Evolutionary conservation across 1,139 yeast species (phyloP).

Genomic region (Diutina sp.): DNA sequence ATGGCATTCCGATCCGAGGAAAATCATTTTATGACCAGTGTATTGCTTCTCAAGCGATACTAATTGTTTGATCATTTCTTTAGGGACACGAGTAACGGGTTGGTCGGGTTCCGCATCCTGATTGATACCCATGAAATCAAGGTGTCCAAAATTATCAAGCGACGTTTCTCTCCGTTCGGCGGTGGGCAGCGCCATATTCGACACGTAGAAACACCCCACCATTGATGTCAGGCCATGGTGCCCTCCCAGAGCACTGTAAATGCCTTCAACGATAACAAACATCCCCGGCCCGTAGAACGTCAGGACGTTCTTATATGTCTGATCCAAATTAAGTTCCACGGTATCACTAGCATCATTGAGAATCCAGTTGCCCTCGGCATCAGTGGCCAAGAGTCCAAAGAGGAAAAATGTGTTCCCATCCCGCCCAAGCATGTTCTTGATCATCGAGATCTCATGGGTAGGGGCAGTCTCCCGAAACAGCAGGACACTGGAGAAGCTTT

Average conservation of each 20-base stretch:
- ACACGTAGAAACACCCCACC: slow-evolving; percentile 53
- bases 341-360: slow-evolving; percentile 75
- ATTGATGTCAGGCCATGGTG: slow-evolving; percentile 15
- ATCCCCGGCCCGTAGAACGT: slow-evolving; percentile 71
- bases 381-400: slow-evolving; percentile 61
- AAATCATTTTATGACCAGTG: slow-evolving; percentile 42
- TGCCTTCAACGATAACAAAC: slow-evolving; percentile 75
- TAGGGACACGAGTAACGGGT: slow-evolving; percentile 12
- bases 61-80: slow-evolving; percentile 36
- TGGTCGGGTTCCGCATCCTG: slow-evolving; percentile 42
- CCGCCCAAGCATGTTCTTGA: slow-evolving; percentile 78
- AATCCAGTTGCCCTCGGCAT: slow-evolving; percentile 55
- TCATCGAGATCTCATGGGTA: slow-evolving; percentile 50
- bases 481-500: slow-evolving; percentile 27
- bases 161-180: slow-evolving; percentile 62
- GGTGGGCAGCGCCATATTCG: slow-evolving; percentile 78
- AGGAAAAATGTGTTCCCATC: slow-evolving; percentile 65
- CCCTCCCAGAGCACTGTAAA: slow-evolving; percentile 56
- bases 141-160: slow-evolving; percentile 59
- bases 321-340: slow-evolving; percentile 59
- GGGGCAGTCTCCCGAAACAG: slow-evolving; percentile 12
- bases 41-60: slow-evolving; percentile 43
- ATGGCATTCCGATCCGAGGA: slow-evolving; percentile 64
- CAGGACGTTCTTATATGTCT: slow-evolving; percentile 52
- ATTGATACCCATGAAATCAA: slow-evolving; percentile 68